Evolutionary conservation across 2,329 filamentous ascomycete genomes (phyloP).

Genomic region (Sarocladiaceae sp.): DNA sequence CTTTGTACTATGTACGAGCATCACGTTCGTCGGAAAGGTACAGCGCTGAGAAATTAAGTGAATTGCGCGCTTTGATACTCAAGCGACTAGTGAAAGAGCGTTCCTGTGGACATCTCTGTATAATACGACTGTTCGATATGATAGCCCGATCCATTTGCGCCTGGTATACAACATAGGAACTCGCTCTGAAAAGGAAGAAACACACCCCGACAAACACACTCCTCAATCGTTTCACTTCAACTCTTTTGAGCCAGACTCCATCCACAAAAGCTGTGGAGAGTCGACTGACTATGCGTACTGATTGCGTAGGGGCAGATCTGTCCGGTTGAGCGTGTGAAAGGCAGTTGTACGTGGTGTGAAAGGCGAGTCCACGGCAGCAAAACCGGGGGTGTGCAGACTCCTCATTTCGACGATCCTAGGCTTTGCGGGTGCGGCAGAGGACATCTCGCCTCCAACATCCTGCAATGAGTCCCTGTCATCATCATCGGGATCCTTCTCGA

Average conservation of each 20-base stretch:
- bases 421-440: constrained; percentile 29
- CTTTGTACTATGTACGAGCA: no score
- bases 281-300: constrained; percentile 17
- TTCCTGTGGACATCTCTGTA: not conserved
- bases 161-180: constrained; percentile 8
- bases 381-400: constrained; percentile 30
- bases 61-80: not conserved
- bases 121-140: not conserved
- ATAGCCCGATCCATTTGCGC: not conserved
- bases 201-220: not conserved
- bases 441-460: constrained; percentile 16
- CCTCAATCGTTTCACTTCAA: no score
- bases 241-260: not conserved
- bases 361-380: constrained; percentile 30
- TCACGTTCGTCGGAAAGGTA: no score
- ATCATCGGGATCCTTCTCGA: constrained; percentile 35
- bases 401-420: constrained; percentile 56
- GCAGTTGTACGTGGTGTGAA: constrained; percentile 65
- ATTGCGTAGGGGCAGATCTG: constrained; percentile 46
- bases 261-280: not conserved
- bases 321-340: constrained; percentile 59
- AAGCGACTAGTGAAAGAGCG: constrained; percentile 1
- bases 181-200: not conserved
- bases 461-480: constrained; percentile 20
- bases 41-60: not conserved